A percentile compares a stretch with the other conserved stretches of the same genome.
Conservation (phyloP, 805 yeast species). For the Cyberlindnera japonica region DNA sequence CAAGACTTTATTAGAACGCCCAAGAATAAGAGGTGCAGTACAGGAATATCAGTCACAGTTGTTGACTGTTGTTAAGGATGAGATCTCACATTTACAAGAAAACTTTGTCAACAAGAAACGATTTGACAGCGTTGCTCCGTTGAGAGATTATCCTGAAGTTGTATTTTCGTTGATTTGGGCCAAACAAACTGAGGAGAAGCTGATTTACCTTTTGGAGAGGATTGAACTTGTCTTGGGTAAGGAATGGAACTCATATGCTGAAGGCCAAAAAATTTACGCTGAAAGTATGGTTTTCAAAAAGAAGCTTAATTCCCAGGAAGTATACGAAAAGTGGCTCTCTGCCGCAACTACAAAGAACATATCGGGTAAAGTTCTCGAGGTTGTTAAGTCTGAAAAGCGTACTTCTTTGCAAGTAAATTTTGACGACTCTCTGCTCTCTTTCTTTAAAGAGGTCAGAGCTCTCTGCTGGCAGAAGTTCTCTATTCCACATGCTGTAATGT, state of each 20-base stretch:
- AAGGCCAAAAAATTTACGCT: conserved; percentile 58
- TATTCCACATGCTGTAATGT: conserved; percentile 50
- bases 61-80: conserved; percentile 44
- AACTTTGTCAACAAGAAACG: conserved; percentile 35
- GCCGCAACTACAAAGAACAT: conserved; percentile 25
- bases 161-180: conserved; percentile 50
- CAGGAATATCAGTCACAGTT: conserved; percentile 56
- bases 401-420: conserved; percentile 46
- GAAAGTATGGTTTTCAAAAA: conserved; percentile 45
- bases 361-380: conserved; percentile 38
- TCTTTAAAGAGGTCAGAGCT: conserved; percentile 53
- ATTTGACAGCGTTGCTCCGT: conserved; percentile 35
- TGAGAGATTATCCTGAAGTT: conserved; percentile 45
- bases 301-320: conserved; percentile 40
- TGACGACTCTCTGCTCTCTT: conserved; percentile 38
- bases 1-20: conserved; percentile 46
- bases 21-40: conserved; percentile 53
- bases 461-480: conserved; percentile 48
- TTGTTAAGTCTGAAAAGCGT: conserved; percentile 27
- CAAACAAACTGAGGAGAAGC: conserved; percentile 43
- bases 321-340: conserved; percentile 49
- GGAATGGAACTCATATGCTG: conserved; percentile 60
- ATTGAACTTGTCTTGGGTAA: conserved; percentile 52
- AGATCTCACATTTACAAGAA: conserved; percentile 40
- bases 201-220: conserved; percentile 39